Evolutionary conservation across 768 basidiomycete species (phyloP).

Genomic region (Terana coerulea): DNA sequence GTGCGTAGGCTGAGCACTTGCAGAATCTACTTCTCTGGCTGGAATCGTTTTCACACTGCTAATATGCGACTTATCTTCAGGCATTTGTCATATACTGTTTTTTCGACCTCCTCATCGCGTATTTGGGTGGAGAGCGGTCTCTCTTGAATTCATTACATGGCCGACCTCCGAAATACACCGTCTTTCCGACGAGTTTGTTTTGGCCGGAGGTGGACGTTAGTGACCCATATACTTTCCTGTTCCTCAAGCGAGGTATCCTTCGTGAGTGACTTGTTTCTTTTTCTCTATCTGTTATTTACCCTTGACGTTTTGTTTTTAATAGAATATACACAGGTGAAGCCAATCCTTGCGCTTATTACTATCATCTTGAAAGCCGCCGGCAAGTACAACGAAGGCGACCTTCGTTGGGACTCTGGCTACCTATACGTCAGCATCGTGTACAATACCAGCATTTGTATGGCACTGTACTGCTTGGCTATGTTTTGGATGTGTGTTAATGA

Average conservation of each 20-base stretch:
- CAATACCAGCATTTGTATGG: constrained; percentile 76
- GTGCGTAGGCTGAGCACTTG: neutral
- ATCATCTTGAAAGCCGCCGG: constrained; percentile 82
- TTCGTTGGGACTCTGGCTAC: constrained; percentile 83
- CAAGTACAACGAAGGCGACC: constrained; percentile 87
- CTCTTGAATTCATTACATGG: constrained; percentile 91
- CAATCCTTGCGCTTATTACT: constrained; percentile 79
- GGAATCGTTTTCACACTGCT: neutral
- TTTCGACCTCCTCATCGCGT: constrained; percentile 76
- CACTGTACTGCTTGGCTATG: constrained; percentile 88
- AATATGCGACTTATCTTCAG: constrained; percentile 31
- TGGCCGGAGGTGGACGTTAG: constrained; percentile 85
- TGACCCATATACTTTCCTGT: constrained; percentile 93
- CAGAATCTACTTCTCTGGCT: too few relatives aligned
- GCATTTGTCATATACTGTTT: constrained; percentile 95
- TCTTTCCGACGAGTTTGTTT: constrained; percentile 85
- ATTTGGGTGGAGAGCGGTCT: constrained; percentile 90
- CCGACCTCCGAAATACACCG: constrained; percentile 79
- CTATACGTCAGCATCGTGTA: constrained; percentile 87
- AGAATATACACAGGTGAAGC: constrained; percentile 99
- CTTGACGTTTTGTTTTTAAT: constrained; percentile 1
- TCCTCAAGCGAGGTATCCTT: constrained; percentile 90
- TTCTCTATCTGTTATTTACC: neutral
- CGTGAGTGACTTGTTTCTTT: constrained; percentile 48
- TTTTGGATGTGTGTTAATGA: constrained; percentile 93